A percentile compares a stretch with the other conserved stretches of the same genome.
These are phyloP conservation scores for Penicillium sp. DNA, from an alignment of 2,329 filamentous ascomycete species.

Conservation along the genomic window DNA sequence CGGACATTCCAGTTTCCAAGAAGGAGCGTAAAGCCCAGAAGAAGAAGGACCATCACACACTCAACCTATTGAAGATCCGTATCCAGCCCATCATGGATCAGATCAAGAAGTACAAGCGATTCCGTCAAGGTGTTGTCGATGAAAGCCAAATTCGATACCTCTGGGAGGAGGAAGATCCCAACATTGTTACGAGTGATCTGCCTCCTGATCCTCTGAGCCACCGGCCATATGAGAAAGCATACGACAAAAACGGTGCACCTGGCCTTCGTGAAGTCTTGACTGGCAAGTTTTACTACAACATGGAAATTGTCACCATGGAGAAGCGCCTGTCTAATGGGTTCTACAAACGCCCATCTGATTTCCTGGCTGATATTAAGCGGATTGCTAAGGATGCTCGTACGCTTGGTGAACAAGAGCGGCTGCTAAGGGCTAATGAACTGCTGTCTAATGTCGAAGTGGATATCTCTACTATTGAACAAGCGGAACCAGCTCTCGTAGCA, in stretches of 20 bases:
- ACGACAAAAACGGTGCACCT: constrained; percentile 77
- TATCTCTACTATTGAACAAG: constrained; percentile 74
- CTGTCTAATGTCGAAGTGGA: constrained; percentile 94
- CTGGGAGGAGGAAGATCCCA: constrained; percentile 81
- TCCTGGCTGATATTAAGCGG: constrained; percentile 82
- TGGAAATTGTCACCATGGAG: constrained; percentile 91
- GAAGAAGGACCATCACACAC: constrained; percentile 78
- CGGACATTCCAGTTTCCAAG: constrained; percentile 68
- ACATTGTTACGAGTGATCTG: constrained; percentile 65
- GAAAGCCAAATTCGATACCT: constrained; percentile 78
- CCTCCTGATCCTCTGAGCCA: constrained; percentile 61
- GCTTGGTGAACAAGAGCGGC: constrained; percentile 80
- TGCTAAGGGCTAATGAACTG: constrained; percentile 88
- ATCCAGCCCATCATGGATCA: constrained; percentile 98
- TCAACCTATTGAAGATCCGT: constrained; percentile 86
- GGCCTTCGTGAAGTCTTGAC: constrained; percentile 77
- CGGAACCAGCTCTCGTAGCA: constrained; percentile 65
- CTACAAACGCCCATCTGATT: constrained; percentile 89
- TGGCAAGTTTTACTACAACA: constrained; percentile 90
- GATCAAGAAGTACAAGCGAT: constrained; percentile 91
- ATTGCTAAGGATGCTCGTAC: constrained; percentile 84
- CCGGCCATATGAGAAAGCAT: constrained; percentile 79
- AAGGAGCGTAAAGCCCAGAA: constrained; percentile 81
- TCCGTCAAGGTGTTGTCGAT: constrained; percentile 79
- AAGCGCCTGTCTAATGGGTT: constrained; percentile 96